Evolutionary conservation across 1,284 basidiomycete species (phyloP).

Genomic region (Tilletia walkeri): DNA sequence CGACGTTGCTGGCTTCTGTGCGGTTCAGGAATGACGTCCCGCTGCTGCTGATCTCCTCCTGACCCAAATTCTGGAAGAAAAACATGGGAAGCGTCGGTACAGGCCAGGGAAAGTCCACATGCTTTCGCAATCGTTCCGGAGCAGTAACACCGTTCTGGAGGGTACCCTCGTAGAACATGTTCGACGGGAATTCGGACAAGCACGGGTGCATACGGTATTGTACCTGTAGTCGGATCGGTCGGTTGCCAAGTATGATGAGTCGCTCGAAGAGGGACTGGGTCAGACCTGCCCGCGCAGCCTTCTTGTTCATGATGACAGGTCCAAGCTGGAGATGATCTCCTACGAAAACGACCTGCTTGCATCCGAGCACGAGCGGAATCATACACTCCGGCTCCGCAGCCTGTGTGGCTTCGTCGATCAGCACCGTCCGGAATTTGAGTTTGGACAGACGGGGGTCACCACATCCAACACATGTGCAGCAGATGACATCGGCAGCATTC

Average conservation of each 20-base stretch:
- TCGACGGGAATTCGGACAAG: constrained; percentile 96
- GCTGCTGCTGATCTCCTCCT: constrained; percentile 97
- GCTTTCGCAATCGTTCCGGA: constrained; percentile 90
- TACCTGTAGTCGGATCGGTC: constrained; percentile 95
- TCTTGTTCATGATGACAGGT: constrained; percentile 99
- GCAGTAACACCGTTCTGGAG: constrained; percentile 99
- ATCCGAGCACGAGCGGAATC: constrained; percentile 96
- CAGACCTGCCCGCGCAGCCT: constrained; percentile 92
- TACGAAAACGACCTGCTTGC: constrained; percentile 97
- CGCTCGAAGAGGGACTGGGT: constrained; percentile 98
- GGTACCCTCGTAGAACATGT: constrained; percentile 99
- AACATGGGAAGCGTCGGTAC: constrained; percentile 98
- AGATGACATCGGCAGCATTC: constrained; percentile 92
- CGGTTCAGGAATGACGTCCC: constrained; percentile 98
- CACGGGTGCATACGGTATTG: constrained; percentile 99
- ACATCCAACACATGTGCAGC: constrained; percentile 95
- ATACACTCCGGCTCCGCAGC: constrained; percentile 98
- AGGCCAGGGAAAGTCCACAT: constrained; percentile 99
- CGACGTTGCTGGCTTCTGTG: constrained; percentile 97
- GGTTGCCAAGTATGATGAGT: constrained; percentile 88
- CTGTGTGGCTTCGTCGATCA: constrained; percentile 98
- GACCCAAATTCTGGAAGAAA: constrained; percentile 98
- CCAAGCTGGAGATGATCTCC: constrained; percentile 97
- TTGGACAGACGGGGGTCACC: constrained; percentile 93
- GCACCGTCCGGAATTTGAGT: constrained; percentile 94